Base-by-base conservation (phyloP, 192 early-diverging fungal species). In the Linnemannia exigua region DNA sequence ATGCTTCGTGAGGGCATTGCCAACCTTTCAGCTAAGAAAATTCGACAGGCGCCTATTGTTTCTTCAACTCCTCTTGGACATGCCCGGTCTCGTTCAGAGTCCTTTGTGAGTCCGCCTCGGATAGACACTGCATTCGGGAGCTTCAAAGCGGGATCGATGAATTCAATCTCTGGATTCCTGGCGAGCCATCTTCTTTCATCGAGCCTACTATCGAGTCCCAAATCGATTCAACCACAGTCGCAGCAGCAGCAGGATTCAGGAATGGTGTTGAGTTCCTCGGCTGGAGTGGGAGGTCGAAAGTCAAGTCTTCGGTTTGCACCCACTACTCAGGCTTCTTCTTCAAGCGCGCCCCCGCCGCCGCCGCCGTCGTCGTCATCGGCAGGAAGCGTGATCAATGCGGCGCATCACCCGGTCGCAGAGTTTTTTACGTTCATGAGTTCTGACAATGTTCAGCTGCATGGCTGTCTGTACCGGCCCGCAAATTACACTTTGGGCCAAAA, bases 391-490 rank as follows among this genome's bases (percentile, higher is more conserved):
- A 77, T 76, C 66, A 86, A 80, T 77, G 84, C 84, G 0, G 0
- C 50, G 1, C 54, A 80, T 63, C 84, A 86, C 28, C 91, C 91
- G 1, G 77, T 85, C 25, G 90, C 87, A 44, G 88, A 91, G 71
- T 84, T 92, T 70, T 93, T 93, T 63, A 86, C 87, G 9, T 93
- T 93, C 72, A 77, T 74, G 36, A 91, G 88, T 70, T 87, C 80
- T 1, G 91, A 93, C 52, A 89, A 90, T n/a, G 72, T 90, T 12
- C 63, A 33, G 52, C 79, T 93, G 6, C 88, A 93, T 77, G 93
- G 93, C 38, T 92, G 91, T 74, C 46, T 94, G 12, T 94, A 93
- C 79, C 82, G 88, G 22, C 93, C 93, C 0, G 46, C 78, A 0
- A 81, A 88, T 58, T 91, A 92, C 61, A 36, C 80, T 15, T 71